Percentiles rank a stretch among this genome's conserved stretches.
phyloP scores from a whole-genome alignment of 1,284 basidiomycete species.

The Irpex rosettiformis region DNA sequence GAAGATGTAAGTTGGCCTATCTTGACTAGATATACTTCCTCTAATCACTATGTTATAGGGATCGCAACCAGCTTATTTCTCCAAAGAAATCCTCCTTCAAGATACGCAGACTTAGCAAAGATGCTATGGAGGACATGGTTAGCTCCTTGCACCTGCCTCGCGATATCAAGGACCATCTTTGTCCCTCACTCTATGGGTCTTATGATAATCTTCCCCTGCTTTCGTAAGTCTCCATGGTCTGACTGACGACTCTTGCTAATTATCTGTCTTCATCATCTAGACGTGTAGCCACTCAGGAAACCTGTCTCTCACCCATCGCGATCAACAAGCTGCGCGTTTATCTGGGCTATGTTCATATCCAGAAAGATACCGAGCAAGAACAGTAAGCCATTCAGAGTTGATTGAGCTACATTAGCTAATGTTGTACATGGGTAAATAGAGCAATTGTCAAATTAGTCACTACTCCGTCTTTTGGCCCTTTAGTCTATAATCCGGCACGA shows the following conservation, averaged over 20 bases:
- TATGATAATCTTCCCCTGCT: neutral
- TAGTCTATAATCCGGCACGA: neutral
- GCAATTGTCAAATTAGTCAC: neutral
- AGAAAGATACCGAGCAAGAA: neutral
- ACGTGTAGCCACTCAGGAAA: neutral
- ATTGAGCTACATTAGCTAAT: too few relatives aligned
- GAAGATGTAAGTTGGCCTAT: neutral
- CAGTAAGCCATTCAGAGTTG: neutral
- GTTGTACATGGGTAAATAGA: neutral
- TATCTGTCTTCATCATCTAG: neutral
- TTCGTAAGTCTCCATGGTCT: neutral
- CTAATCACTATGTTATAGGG: neutral
- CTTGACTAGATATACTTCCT: neutral
- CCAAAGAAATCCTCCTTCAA: neutral
- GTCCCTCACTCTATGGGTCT: neutral
- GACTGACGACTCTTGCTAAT: neutral
- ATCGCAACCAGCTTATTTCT: neutral
- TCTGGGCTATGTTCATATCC: neutral
- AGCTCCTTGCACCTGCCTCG: neutral
- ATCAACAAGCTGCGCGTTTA: neutral
- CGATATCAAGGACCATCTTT: neutral
- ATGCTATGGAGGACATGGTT: neutral
- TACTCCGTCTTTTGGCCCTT: neutral
- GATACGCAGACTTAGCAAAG: too few relatives aligned
- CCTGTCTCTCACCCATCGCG: neutral